These are phyloP conservation scores for Ceratobasidium sp. DNA, from an alignment of 1,284 basidiomycete species.

Conservation along the genomic window DNA sequence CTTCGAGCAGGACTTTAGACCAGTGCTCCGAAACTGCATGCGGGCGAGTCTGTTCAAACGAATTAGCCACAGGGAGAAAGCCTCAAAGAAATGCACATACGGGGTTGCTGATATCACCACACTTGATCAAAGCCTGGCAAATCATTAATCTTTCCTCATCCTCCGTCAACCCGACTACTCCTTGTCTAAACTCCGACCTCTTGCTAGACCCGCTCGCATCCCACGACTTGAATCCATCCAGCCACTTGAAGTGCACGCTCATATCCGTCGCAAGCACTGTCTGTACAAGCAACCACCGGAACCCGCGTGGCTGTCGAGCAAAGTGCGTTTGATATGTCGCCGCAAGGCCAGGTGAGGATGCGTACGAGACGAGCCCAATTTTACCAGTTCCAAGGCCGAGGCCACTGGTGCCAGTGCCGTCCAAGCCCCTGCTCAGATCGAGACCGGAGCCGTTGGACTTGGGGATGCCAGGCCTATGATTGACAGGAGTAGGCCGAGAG, in stretches of 20 bases:
- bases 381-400: slow-evolving; percentile 11
- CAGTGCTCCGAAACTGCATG: slow-evolving; percentile 90
- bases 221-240: slow-evolving; percentile 68
- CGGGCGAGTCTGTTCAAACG: slow-evolving; percentile 80
- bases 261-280: slow-evolving; percentile 94
- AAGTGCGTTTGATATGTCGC: slow-evolving; percentile 27
- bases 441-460: slow-evolving; percentile 24
- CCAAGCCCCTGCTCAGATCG: slow-evolving; percentile 11
- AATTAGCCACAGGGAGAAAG: slow-evolving; percentile 33
- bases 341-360: slow-evolving; percentile 20
- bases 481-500: slow-evolving; percentile 12
- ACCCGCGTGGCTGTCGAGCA: slow-evolving; percentile 55
- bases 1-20: slow-evolving; percentile 87
- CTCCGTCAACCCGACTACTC: slow-evolving; percentile 58
- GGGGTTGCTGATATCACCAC: slow-evolving; percentile 96
- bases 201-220: slow-evolving; percentile 16
- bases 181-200: slow-evolving; percentile 48
- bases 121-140: slow-evolving; percentile 94
- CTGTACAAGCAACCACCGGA: slow-evolving; percentile 80
- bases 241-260: slow-evolving; percentile 88
- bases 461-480: slow-evolving; percentile 20
- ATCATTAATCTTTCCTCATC: slow-evolving; percentile 69
- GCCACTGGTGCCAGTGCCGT: slow-evolving; percentile 62
- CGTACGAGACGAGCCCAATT: slow-evolving; percentile 57
- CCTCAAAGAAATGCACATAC: slow-evolving; percentile 64